phyloP scores from a whole-genome alignment of 768 basidiomycete species.

The Dendrothele bispora region DNA sequence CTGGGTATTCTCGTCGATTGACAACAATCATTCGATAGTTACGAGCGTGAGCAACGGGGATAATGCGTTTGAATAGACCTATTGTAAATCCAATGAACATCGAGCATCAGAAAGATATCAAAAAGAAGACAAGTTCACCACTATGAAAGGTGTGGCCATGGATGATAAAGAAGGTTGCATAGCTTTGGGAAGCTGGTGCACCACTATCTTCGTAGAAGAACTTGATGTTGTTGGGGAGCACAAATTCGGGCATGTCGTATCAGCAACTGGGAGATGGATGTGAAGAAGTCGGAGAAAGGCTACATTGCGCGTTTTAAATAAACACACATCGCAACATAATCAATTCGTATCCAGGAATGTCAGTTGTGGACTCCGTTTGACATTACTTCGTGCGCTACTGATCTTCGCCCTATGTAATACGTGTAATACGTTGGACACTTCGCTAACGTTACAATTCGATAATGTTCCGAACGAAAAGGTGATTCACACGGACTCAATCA shows the following conservation, averaged over 20 bases:
- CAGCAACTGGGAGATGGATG: no score
- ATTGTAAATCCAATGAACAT: not conserved
- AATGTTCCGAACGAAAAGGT: no score
- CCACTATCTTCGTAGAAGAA: slow-evolving; percentile 3
- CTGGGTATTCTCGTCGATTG: slow-evolving; percentile 35
- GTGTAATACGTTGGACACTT: no score
- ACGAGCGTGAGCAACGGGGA: not conserved
- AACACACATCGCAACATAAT: no score
- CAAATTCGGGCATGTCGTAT: not conserved
- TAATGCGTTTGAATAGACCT: not conserved
- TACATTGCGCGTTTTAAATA: no score
- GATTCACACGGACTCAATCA: no score
- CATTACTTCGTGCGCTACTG: no score
- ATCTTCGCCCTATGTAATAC: no score
- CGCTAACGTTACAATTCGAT: no score
- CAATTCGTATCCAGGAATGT: no score
- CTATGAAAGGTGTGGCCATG: slow-evolving; percentile 6
- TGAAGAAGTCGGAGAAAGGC: no score
- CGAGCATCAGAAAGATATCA: not conserved
- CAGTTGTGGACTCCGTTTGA: no score
- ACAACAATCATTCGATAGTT: slow-evolving; percentile 24
- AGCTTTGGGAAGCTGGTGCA: not conserved
- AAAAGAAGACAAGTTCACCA: not conserved
- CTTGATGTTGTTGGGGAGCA: not conserved
- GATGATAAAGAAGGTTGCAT: not conserved